Conservation (phyloP, 106 monocot genomes). For the Xerophyta viscosa region DNA sequence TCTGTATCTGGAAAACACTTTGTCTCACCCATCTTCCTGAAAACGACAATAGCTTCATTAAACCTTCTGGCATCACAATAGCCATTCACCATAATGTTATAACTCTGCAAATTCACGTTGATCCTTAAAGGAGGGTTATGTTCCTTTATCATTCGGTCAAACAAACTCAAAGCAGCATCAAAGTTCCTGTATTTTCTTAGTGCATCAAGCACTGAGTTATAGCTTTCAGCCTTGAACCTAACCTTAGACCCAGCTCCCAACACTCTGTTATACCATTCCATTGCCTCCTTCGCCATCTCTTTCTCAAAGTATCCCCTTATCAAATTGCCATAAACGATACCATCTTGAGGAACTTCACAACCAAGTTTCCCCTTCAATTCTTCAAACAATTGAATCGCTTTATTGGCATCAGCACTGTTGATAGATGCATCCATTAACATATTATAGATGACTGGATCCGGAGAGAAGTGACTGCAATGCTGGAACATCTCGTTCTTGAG, state of each 20-base stretch:
- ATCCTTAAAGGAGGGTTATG: constrained; percentile 65
- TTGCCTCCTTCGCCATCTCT: constrained; percentile 67
- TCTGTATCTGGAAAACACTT: constrained; percentile 54
- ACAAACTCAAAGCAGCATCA: constrained; percentile 56
- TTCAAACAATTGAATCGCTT: constrained; percentile 37
- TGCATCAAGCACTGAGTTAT: constrained; percentile 76
- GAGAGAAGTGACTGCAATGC: constrained; percentile 31
- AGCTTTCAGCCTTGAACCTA: constrained; percentile 63
- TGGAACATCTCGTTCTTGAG: constrained; percentile 78
- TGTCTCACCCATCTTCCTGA: constrained; percentile 68
- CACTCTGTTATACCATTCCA: constrained; percentile 44
- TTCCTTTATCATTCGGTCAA: constrained; percentile 64
- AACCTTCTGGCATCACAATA: constrained; percentile 52
- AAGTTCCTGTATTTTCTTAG: constrained; percentile 53
- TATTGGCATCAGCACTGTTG: constrained; percentile 36
- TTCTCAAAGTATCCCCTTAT: constrained; percentile 82
- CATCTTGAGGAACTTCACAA: constrained; percentile 35
- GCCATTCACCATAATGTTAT: constrained; percentile 87
- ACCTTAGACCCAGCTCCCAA: constrained; percentile 55
- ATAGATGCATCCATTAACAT: constrained; percentile 70
- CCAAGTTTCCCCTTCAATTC: constrained; percentile 79
- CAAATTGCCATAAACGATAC: constrained; percentile 70
- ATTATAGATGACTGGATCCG: constrained; percentile 66
- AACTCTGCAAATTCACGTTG: constrained; percentile 67
- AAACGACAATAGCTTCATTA: constrained; percentile 58